A percentile compares a stretch with the other conserved stretches of the same genome.
Evolutionary conservation across 2,329 filamentous ascomycete genomes (phyloP).

Genomic region (Polytolypa hystricis): DNA sequence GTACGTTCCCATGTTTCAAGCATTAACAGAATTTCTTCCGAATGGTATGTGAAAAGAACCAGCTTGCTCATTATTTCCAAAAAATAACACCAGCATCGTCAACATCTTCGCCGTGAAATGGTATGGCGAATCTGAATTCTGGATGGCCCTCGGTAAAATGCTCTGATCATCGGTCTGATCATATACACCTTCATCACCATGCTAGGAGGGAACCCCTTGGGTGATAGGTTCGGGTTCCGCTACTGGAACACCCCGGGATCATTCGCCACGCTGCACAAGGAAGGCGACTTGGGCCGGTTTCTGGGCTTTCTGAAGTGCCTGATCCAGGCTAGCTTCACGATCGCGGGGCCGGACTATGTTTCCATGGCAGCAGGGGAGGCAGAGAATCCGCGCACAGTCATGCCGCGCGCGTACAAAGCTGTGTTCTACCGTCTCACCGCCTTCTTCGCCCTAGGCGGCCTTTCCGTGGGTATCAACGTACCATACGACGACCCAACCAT

Average conservation of each 20-base stretch:
- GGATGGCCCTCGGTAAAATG: slow-evolving; percentile 60
- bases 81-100: slow-evolving; percentile 37
- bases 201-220: slow-evolving; percentile 66
- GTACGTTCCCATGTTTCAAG: too few relatives aligned
- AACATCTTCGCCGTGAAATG: slow-evolving; percentile 64
- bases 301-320: slow-evolving; percentile 67
- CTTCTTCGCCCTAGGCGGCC: slow-evolving; percentile 65
- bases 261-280: slow-evolving; percentile 55
- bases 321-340: slow-evolving; percentile 58
- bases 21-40: too few relatives aligned
- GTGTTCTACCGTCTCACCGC: slow-evolving; percentile 67
- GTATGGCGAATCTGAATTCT: slow-evolving; percentile 70
- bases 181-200: slow-evolving; percentile 72
- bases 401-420: slow-evolving; percentile 65
- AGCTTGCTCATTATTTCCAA: too few relatives aligned
- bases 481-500: slow-evolving; percentile 57
- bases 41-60: too few relatives aligned
- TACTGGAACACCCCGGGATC: slow-evolving; percentile 57
- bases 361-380: slow-evolving; percentile 56
- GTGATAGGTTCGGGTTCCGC: slow-evolving; percentile 62
- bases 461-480: slow-evolving; percentile 61
- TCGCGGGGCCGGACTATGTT: slow-evolving; percentile 58
- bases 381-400: slow-evolving; percentile 55
- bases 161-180: slow-evolving; percentile 61
- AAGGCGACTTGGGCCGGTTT: slow-evolving; percentile 57